Evolutionary conservation across 495 filamentous ascomycete genomes (phyloP), one percentile per base, ranked within the genome.

Genomic region (Massariosphaeria phaeospora): DNA sequence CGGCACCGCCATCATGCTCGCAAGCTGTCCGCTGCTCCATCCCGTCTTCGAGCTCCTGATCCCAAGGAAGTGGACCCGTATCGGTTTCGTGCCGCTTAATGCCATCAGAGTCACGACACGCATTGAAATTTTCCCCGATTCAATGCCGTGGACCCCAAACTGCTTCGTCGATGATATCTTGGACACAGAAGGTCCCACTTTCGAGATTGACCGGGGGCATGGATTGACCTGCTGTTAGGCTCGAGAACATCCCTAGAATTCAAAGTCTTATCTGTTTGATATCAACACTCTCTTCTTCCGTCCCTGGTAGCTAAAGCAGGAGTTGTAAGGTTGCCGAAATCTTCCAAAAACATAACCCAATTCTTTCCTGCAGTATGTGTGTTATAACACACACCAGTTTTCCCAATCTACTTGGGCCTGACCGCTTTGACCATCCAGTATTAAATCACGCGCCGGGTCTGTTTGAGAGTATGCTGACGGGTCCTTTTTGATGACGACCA

Each of bases 1-100:
- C 33, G 46, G 38, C 46, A 52, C 46, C 18, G 45, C 51, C 2
- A 56, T 61, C 21, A 31, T 56, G 9, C 18, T 56, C 20, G 40
- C 58, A 2, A 56, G 58, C 26, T 61, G 58, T 34, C 58, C 52
- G 23, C 47, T 61, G 3, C 40, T 61, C 24, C 58, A 52, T 15
- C 58, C 58, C 0, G 8, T 56, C 13, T 56, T 61, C 23, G 58
- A 61, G 39, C 51, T 38, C 38, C 12, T 55, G 1, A 18, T 56
- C n/a, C 52, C 52, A 17, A 51, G n/a, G 36, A 15, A 40, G 13
- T 40, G 45, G 5, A 52, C 56, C 6, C 24, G 38, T 2, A 36
- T 58, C 4, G 23, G 18, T 7, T 30, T 23, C 3, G 13, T 11
- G 10, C 52, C 7, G 11, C 17, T 26, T 2, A 2, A 5, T 18